phyloP scores from a whole-genome alignment of 352 stramenopile species.

The Halophytophthora polymorphica region DNA sequence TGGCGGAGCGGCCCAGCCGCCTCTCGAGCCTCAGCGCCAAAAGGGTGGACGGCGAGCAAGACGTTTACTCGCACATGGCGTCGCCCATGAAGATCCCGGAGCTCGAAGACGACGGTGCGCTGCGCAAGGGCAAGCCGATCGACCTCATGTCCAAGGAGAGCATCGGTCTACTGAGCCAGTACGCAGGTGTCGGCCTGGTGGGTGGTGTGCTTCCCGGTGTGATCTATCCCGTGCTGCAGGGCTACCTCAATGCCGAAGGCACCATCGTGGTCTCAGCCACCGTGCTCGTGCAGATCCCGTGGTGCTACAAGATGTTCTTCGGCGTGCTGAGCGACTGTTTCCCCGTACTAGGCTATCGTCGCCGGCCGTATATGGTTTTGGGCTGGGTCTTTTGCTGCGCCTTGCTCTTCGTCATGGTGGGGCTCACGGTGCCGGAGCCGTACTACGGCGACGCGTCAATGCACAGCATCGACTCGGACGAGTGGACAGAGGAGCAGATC shows the following conservation, averaged over 20 bases:
- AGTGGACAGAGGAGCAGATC: conserved; percentile 29
- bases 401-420: conserved; percentile 31
- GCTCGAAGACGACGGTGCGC: conserved; percentile 22
- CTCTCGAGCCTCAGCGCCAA: too few species aligned
- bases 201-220: conserved; percentile 34
- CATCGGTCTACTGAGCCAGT: conserved; percentile 43
- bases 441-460: conserved; percentile 40
- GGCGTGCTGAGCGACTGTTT: conserved; percentile 43
- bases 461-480: conserved; percentile 24
- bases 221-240: conserved; percentile 47
- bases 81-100: conserved; percentile 14
- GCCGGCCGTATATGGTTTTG: conserved; percentile 43
- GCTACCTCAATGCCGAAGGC: conserved; percentile 46
- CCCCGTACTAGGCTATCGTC: conserved; percentile 38
- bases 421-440: conserved; percentile 21
- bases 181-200: conserved; percentile 41
- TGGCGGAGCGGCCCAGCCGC: too few species aligned
- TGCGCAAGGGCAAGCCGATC: conserved; percentile 33
- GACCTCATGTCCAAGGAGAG: conserved; percentile 32
- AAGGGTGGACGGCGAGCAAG: too few species aligned
- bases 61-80: conserved; percentile 15
- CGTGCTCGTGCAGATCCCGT: conserved; percentile 43
- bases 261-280: conserved; percentile 39
- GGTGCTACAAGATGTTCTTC: conserved; percentile 52
- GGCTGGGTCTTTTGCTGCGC: conserved; percentile 36